Evolutionary conservation across 2,329 filamentous ascomycete genomes (phyloP).

Genomic region (Nemania sp.): DNA sequence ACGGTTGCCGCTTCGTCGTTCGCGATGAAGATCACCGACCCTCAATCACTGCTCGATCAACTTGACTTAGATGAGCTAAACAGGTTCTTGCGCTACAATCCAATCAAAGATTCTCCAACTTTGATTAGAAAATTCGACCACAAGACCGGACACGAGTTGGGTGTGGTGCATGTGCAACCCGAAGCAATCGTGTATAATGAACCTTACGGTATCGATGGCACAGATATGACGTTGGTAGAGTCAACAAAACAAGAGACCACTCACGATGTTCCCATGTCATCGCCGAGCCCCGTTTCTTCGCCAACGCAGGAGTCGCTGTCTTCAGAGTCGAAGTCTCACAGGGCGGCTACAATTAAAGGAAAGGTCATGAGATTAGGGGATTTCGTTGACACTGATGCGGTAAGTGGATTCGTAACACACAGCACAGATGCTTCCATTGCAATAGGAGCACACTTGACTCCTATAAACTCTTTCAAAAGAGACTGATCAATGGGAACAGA

Average conservation of each 20-base stretch:
- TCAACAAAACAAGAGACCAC: too few species aligned
- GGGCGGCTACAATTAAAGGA: constrained; percentile 32
- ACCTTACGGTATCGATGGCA: constrained; percentile 5
- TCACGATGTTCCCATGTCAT: too few species aligned
- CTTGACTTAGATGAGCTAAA: constrained; percentile 29
- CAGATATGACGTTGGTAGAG: too few species aligned
- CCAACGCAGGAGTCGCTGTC: background rate
- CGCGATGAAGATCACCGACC: constrained; percentile 44
- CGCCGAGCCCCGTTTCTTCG: background rate
- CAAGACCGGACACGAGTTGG: constrained; percentile 5
- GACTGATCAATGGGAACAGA: background rate
- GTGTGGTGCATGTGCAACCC: background rate
- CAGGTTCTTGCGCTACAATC: constrained; percentile 23
- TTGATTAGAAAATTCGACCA: constrained; percentile 8
- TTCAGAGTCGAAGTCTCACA: background rate
- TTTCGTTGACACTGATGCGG: constrained; percentile 49
- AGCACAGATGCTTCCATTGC: background rate
- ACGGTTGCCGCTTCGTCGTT: constrained; percentile 52
- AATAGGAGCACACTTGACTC: background rate
- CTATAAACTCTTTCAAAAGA: background rate
- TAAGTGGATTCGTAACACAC: constrained; percentile 35
- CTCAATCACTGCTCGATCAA: constrained; percentile 33
- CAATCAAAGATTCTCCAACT: constrained; percentile 3
- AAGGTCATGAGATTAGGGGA: constrained; percentile 48
- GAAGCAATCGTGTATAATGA: background rate